Evolutionary conservation across 2,329 filamentous ascomycete genomes (phyloP), one percentile per base, ranked within the genome.

Genomic region (Verticillium nubilum): DNA sequence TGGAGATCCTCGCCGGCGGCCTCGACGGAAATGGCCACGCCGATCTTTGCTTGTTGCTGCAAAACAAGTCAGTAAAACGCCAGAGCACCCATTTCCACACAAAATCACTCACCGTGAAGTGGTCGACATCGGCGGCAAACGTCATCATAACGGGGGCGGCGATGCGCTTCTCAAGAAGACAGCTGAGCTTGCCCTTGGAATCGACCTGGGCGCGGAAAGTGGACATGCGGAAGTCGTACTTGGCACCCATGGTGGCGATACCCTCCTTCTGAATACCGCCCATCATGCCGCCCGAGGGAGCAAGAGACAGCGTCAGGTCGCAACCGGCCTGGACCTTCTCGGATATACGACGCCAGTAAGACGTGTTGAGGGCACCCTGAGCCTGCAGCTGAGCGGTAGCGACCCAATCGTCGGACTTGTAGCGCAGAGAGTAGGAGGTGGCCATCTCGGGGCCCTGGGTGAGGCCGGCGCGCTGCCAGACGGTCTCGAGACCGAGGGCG

Each of bases 321-420:
- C 96, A 91, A 76, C 95, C 95, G 63, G 92, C 94, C 80, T 98
- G 94, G 31, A 99, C 92, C 78, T 93, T 95, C 66, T 98, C 95
- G 26, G 92, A 95, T 67, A 99, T 78, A 70, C 85, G 88, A 73
- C 90, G 87, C 95, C 95, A 99, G 86, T 95, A 99, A 33, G 92
- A 94, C 52, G 92, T 89, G 74, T 90, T 94, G 65, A 99, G 78
- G 62, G 88, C 91, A 62, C 95, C 93, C 76, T 94, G 91, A 59
- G 76, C 71, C 73, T 96, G 88, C 59, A 97, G 81, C 78, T 97
- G 94, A 65, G 89, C 91, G 64, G 90, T 96, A 58, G 90, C 94
- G 71, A 97, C 88, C 93, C 94, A 99, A 72, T 97, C 93, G 59
- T 86, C 82, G 60, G 90, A 84, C 83, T 92, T 96, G 84, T 99